Percentiles rank a stretch among this genome's conserved stretches.
phyloP scores from a whole-genome alignment of 2,329 filamentous ascomycete species.

The Trichoderma guizhouense region DNA sequence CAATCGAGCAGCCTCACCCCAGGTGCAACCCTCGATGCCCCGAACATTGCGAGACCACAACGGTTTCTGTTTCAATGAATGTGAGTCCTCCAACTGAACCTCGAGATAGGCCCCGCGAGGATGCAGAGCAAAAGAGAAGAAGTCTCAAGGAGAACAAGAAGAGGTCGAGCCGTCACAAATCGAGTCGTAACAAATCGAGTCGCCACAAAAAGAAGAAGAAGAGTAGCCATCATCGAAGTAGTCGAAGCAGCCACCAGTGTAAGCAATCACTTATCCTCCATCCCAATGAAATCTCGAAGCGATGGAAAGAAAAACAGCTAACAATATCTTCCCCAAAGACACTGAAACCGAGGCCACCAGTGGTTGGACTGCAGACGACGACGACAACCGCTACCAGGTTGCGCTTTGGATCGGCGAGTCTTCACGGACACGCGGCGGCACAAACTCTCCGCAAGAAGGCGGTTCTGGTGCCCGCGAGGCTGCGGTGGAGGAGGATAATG shows the following conservation, averaged over 20 bases:
- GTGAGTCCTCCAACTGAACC: neutral
- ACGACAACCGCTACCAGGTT: neutral
- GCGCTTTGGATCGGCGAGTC: neutral
- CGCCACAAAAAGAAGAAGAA: neutral
- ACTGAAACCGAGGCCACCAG: neutral
- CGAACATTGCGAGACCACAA: neutral
- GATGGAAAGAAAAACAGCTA: neutral
- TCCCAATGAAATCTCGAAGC: neutral
- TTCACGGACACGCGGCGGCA: neutral
- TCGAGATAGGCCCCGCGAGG: neutral
- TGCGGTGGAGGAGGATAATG: neutral
- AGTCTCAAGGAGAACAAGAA: neutral
- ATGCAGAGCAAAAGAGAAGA: neutral
- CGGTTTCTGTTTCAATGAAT: neutral
- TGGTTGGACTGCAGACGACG: neutral
- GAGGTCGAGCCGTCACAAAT: neutral
- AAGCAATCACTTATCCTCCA: neutral
- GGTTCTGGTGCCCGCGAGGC: neutral
- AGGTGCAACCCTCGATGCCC: neutral
- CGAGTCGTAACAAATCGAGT: neutral
- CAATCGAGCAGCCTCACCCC: neutral
- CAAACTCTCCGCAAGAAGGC: neutral
- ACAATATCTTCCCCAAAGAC: neutral
- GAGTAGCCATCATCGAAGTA: neutral
- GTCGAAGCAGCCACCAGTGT: neutral